These are phyloP conservation scores for Neonothopanus nambi DNA, from an alignment of 1,284 basidiomycete genomes.

Conservation along the genomic window DNA sequence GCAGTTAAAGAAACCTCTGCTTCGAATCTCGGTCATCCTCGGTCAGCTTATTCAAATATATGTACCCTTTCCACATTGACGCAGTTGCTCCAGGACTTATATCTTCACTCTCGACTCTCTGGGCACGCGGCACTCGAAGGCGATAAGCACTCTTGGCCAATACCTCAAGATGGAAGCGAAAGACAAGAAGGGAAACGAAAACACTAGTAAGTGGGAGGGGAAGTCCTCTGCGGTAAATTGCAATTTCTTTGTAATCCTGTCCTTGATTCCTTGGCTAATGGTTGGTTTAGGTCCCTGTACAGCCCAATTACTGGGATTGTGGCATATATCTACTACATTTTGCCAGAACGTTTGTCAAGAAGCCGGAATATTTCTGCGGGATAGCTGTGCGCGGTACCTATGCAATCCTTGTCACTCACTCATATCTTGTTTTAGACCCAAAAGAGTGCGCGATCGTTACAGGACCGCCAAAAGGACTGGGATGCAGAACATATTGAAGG, in stretches of 20 bases:
- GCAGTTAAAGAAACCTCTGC: neutral
- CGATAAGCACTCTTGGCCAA: constrained; percentile 55
- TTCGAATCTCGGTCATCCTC: constrained; percentile 15
- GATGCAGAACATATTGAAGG: constrained; percentile 34
- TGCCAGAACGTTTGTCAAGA: constrained; percentile 66
- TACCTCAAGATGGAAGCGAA: constrained; percentile 83
- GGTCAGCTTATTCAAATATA: constrained; percentile 17
- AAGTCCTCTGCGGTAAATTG: constrained; percentile 49
- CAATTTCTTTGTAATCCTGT: constrained; percentile 6
- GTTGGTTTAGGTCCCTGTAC: constrained; percentile 63
- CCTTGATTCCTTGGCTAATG: neutral
- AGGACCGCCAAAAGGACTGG: constrained; percentile 51
- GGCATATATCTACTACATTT: constrained; percentile 84
- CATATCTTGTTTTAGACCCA: constrained; percentile 21
- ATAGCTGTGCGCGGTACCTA: constrained; percentile 45
- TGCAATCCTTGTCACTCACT: neutral
- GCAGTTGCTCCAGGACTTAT: constrained; percentile 52
- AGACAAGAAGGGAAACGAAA: constrained; percentile 63
- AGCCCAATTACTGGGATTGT: constrained; percentile 86
- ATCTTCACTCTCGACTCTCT: constrained; percentile 91
- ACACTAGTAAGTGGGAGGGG: constrained; percentile 42
- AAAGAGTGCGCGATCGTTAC: constrained; percentile 23
- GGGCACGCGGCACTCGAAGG: constrained; percentile 65
- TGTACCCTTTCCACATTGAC: neutral
- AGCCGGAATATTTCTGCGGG: constrained; percentile 47